phyloP scores from a whole-genome alignment of 1,284 basidiomycete genomes.

The Somion occarium region DNA sequence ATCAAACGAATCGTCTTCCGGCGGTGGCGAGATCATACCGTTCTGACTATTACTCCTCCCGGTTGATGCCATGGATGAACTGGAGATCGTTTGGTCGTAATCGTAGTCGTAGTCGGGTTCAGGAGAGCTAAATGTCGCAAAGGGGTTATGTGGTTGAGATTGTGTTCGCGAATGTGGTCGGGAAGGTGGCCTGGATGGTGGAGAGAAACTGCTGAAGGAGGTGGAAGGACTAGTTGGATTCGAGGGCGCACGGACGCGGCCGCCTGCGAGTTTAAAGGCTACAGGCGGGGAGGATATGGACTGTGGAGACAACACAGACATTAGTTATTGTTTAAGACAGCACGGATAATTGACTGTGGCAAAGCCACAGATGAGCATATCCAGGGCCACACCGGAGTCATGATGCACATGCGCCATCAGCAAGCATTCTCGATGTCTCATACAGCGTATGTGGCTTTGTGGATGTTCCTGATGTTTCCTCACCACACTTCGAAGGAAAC shows the following conservation, averaged over 20 bases:
- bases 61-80: neutral
- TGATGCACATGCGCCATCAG: too few relatives aligned
- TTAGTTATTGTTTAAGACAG: neutral
- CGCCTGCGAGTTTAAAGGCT: conserved; percentile 35
- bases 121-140: conserved; percentile 24
- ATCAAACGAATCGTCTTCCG: conserved; percentile 32
- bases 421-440: too few relatives aligned
- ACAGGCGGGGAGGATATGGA: conserved; percentile 26
- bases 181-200: conserved; percentile 36
- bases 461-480: too few relatives aligned
- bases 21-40: conserved; percentile 27
- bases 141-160: conserved; percentile 38
- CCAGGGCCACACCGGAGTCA: too few relatives aligned
- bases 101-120: conserved; percentile 17
- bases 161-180: conserved; percentile 59
- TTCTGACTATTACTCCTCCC: conserved; percentile 1
- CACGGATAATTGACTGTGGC: too few relatives aligned
- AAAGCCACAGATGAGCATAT: too few relatives aligned
- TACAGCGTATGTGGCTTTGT: too few relatives aligned
- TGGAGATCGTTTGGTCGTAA: conserved; percentile 5
- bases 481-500: too few relatives aligned
- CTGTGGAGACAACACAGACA: conserved; percentile 1
- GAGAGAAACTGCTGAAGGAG: conserved; percentile 23
- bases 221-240: conserved; percentile 53
- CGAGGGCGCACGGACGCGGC: conserved; percentile 55